These are phyloP conservation scores for Agaricus subrufescens DNA, from an alignment of 768 basidiomycete species.

Conservation along the genomic window DNA sequence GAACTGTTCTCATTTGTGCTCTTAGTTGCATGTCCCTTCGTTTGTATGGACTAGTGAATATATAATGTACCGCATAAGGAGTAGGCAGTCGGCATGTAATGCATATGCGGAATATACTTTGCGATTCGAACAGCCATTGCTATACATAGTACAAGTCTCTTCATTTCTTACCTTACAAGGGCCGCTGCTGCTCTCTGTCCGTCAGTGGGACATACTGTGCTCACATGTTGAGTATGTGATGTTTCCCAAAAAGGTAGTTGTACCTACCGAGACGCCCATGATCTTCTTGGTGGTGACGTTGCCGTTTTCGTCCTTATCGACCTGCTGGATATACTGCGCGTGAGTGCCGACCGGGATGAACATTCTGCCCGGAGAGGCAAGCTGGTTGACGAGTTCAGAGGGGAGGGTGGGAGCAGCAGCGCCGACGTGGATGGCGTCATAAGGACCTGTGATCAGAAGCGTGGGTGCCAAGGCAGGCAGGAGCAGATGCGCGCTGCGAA, in stretches of 20 bases:
- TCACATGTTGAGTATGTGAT: not conserved
- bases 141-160: too few species aligned
- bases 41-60: too few species aligned
- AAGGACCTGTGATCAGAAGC: slow-evolving; percentile 43
- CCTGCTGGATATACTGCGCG: slow-evolving; percentile 59
- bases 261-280: slow-evolving; percentile 78
- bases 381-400: slow-evolving; percentile 67
- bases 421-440: slow-evolving; percentile 89
- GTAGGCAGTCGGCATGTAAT: not conserved
- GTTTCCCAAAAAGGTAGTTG: slow-evolving; percentile 8
- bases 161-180: not conserved
- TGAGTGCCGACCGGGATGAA: slow-evolving; percentile 85
- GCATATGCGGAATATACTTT: not conserved
- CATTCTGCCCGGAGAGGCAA: slow-evolving; percentile 74
- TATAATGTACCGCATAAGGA: too few species aligned
- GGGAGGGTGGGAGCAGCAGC: slow-evolving; percentile 83
- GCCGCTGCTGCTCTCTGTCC: slow-evolving; percentile 11
- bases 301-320: slow-evolving; percentile 77
- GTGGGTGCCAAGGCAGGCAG: not conserved
- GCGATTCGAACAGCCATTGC: not conserved
- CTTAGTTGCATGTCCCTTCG: too few species aligned
- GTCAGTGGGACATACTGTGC: slow-evolving; percentile 15
- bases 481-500: slow-evolving; percentile 10
- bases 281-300: slow-evolving; percentile 57
- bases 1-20: too few species aligned